Evolutionary conservation across 2,329 filamentous ascomycete species (phyloP), one percentile per base, ranked within the genome.

Genomic region (Ilyonectria sp.): DNA sequence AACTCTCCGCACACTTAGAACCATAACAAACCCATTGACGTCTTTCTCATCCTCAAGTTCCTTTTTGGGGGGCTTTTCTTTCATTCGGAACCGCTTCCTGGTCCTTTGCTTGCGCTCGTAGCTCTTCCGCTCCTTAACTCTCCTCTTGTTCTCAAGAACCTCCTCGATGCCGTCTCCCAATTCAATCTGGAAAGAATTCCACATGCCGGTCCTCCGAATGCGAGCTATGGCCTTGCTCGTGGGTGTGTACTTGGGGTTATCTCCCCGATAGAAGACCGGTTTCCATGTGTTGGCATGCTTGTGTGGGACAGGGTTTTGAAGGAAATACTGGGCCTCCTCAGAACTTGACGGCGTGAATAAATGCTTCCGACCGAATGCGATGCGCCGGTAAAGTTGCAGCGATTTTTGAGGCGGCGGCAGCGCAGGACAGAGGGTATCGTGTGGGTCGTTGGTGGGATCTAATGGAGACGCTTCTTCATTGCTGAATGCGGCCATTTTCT

Each of bases 171-270:
- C 70, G n/a, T 71, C 69, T 1, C 69, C 70, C 11, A 69, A 23
- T 19, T 72, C 57, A 2, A 72, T 53, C 8, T 46, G 54, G 29
- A 72, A 71, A 23, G 70, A 69, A 50, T 61, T 69, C 70, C 70
- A 72, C 54, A 71, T 50, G 29, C 60, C 37, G 1, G 60, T 67
- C 6, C 69, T 61, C 9, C 63, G 44, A 1, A 62, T 64, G 6
- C 67, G 63, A 6, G 63, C 63, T 13, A 72, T 55, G 19, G 57
- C 52, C 5, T 21, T 58, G 46, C 65, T 68, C 15, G 50, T 37
- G 11, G 53, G 52, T 10, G 54, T 61, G 61, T 72, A 71, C 53
- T 71, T 72, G 19, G 70, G 70, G 33, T 71, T 72, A 37, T 71
- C 70, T 21, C 69, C 70, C 15, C 56, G 58, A 57, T 67, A 69